Base-by-base conservation (phyloP, 169 alveolate species). In the Cryptosporidium sp. region DNA sequence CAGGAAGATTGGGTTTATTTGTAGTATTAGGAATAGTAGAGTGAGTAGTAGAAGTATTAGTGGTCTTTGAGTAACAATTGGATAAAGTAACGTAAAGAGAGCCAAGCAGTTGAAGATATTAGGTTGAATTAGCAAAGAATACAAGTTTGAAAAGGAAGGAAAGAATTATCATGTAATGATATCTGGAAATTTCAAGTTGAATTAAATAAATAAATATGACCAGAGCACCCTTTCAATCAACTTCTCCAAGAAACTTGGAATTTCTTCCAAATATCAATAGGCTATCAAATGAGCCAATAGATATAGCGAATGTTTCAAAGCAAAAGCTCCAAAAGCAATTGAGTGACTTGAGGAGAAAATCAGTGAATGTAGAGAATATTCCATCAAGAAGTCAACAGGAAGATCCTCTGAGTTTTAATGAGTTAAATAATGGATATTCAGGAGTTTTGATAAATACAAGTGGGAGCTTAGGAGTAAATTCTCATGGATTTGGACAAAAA, bases 181-280 rank as follows among this genome's bases (percentile, higher is more conserved):
- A 48, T 12, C 56, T 48, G 21, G 12, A 7, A 14, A 48, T 48
- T 48, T 48, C 23, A 48, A 48, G 56, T 48, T 48, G 56, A 21
- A 48, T 12, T 56, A 56, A 16, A 37, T 31, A 33, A 10, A 35
- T 21, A 9, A 35, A 14, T 14, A 80, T 80, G 89, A 80, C 89
- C 23, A 61, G 89, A 80, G 89, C 89, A 14, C 89, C 89, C 18
- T 80, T 80, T 12, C 89, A 80, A 29, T 80, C 89, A 3, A 80
- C 89, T n/a, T 80, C 89, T 39, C 89, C 89, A 14, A 61, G 89
- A 18, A 80, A 80, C 33, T 80, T 80, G 80, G 89, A 80, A 42
- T 80, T 80, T 80, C 89, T 80, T 23, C 89, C 89, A 29, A 80
- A 23, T 48, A 62, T 80, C 7, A 61, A 37, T 48, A 80, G 45